Evolutionary conservation across 1,284 basidiomycete genomes (phyloP), one percentile per base, ranked within the genome.

Genomic region (Naganishia sp.): DNA sequence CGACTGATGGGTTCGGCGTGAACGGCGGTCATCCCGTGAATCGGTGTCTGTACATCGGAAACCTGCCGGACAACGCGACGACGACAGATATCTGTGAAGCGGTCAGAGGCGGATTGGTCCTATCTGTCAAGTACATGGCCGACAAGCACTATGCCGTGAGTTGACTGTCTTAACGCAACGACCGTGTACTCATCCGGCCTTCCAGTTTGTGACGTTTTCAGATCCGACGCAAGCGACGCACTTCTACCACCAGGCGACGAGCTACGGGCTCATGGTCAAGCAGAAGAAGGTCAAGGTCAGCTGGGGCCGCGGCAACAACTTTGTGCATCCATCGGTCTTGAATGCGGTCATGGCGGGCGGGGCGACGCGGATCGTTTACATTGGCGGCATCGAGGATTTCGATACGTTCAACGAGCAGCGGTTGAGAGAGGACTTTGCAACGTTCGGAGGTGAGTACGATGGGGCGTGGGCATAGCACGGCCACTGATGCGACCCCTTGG

Each of bases 81-180:
- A 84, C 89, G 3, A 93, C 96, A 80, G 94, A 96, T 77, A 81
- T 96, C 70, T 96, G 93, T 82, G 96, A 96, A 75, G 87, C 91
- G 32, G 89, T 97, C 70, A 85, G 94, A 35, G 94, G 94, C 35
- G 94, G 94, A 64, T 90, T 94, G 65, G 81, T 96, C 60, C 76
- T 80, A 63, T 90, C 94, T 80, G 87, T 95, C 74, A 83, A 91
- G 68, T 94, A 92, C 78, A 90, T 95, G 86, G 87, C 88, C 71
- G 93, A 95, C 74, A 95, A 94, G 82, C 91, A 94, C 76, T 94
- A 94, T 74, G 92, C 91, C 72, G 90, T 92, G 72, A 71, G 79
- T 73, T 32, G n/a, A 35, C 39, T 39, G n/a, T 23, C 4, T 46
- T 46, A 2, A 1, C 35, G 52, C 25, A 41, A 43, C 31, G 25